Evolutionary conservation across 768 basidiomycete species (phyloP).

Genomic region (Auriscalpium vulgare): DNA sequence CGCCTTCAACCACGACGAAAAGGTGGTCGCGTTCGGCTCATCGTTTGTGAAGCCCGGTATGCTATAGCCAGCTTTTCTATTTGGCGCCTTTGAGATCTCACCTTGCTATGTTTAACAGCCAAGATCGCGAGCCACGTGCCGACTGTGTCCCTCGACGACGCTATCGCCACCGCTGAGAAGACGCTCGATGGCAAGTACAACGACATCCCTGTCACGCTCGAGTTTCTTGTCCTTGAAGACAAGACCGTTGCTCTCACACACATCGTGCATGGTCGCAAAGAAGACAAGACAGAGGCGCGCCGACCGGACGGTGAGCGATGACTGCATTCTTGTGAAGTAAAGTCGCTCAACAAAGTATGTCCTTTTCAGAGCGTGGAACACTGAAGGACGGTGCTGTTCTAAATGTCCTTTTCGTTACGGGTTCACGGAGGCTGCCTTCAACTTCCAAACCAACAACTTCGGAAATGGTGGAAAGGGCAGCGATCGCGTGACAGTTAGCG

Average conservation of each 20-base stretch:
- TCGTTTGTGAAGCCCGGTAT: constrained; percentile 38
- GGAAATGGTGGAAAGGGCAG: constrained; percentile 40
- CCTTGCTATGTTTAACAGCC: too few species aligned
- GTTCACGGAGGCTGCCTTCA: constrained; percentile 51
- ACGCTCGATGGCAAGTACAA: constrained; percentile 34
- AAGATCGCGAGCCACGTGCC: constrained; percentile 28
- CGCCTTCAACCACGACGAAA: constrained; percentile 32
- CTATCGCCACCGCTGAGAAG: constrained; percentile 31
- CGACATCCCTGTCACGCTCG: constrained; percentile 28
- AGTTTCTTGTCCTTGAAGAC: constrained; percentile 35
- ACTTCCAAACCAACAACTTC: constrained; percentile 54
- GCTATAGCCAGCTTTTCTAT: constrained; percentile 1
- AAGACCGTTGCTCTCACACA: constrained; percentile 32
- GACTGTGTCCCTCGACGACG: constrained; percentile 25
- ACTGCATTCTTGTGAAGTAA: too few species aligned
- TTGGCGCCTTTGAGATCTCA: not conserved
- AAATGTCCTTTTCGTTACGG: too few species aligned
- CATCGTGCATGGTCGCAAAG: constrained; percentile 16
- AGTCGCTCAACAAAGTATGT: too few species aligned
- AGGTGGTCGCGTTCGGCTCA: constrained; percentile 35
- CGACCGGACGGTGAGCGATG: too few species aligned
- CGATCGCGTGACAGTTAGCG: constrained; percentile 43
- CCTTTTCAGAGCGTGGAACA: too few species aligned
- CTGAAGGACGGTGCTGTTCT: too few species aligned
- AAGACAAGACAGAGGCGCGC: too few species aligned